Conservation (phyloP, 2,329 filamentous ascomycete genomes). For the Penicillium decumbens region DNA sequence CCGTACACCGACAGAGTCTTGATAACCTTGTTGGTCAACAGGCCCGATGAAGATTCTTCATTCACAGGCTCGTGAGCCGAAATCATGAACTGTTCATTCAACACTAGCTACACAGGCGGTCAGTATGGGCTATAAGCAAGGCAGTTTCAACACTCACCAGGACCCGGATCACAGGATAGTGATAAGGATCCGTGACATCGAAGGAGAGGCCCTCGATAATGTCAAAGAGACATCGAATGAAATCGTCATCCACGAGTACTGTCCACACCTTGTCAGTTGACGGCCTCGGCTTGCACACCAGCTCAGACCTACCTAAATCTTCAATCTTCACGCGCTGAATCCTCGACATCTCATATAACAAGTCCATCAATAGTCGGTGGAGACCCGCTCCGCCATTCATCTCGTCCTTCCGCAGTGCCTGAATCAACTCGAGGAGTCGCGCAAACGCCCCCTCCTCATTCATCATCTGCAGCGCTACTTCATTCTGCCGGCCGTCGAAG, state of each 20-base stretch:
- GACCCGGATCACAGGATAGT: conserved; percentile 90
- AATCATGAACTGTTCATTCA: conserved; percentile 99
- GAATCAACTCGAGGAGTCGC: conserved; percentile 75
- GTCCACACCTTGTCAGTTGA: conserved; percentile 7
- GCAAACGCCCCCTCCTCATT: conserved; percentile 78
- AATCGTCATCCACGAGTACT: conserved; percentile 66
- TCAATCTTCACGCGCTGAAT: conserved; percentile 74
- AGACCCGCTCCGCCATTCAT: conserved; percentile 51
- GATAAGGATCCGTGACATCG: conserved; percentile 86
- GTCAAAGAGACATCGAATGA: conserved; percentile 76
- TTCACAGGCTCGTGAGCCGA: conserved; percentile 53
- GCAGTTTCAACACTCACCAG: conserved; percentile 56
- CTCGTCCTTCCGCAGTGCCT: conserved; percentile 55
- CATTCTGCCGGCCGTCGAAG: conserved; percentile 75
- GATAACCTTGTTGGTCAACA: conserved; percentile 85
- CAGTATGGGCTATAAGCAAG: not conserved
- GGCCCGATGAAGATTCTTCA: conserved; percentile 42
- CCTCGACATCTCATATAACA: conserved; percentile 94
- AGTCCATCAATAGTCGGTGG: conserved; percentile 75
- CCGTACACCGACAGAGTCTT: conserved; percentile 82
- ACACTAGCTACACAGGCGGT: conserved; percentile 62
- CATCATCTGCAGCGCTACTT: conserved; percentile 79
- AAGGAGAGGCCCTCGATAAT: conserved; percentile 84
- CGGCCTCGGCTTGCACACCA: not conserved
- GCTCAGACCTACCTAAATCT: conserved; percentile 62